Evolutionary conservation across 441 rosid species (phyloP).

Genomic region (Isatis lusitanica): DNA sequence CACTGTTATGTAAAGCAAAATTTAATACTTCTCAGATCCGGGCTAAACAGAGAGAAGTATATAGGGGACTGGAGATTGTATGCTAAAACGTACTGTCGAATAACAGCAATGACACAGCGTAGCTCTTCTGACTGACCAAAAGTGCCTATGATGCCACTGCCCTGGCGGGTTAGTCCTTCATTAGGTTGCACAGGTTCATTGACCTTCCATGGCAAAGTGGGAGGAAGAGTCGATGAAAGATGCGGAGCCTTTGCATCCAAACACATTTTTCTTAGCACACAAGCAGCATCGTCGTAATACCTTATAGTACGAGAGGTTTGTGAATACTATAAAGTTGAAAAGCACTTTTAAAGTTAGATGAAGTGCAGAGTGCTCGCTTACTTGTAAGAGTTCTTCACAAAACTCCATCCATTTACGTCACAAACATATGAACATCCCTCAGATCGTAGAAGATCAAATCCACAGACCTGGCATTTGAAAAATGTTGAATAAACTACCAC

Average conservation of each 20-base stretch:
- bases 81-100: constrained; percentile 82
- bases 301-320: constrained; percentile 42
- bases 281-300: constrained; percentile 99
- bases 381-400: constrained; percentile 99
- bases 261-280: constrained; percentile 95
- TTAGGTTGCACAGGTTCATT: constrained; percentile 81
- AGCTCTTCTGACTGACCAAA: constrained; percentile 99
- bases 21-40: constrained; percentile 25
- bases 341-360: constrained; percentile 4
- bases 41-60: constrained; percentile 4
- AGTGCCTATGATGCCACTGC: constrained; percentile 96
- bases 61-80: background rate
- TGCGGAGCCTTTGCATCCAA: constrained; percentile 99
- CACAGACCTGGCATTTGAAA: constrained; percentile 79
- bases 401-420: constrained; percentile 99
- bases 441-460: constrained; percentile 96
- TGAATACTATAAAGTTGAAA: constrained; percentile 9
- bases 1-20: constrained; percentile 53
- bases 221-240: constrained; percentile 91
- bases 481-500: constrained; percentile 4
- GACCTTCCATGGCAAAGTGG: constrained; percentile 91
- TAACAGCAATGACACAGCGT: constrained; percentile 94
- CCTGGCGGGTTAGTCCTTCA: constrained; percentile 96
- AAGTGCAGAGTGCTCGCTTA: constrained; percentile 38
- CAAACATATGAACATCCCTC: constrained; percentile 98